Base-by-base conservation (phyloP, 148 eudicot species). In the Polygonum maritimum region DNA sequence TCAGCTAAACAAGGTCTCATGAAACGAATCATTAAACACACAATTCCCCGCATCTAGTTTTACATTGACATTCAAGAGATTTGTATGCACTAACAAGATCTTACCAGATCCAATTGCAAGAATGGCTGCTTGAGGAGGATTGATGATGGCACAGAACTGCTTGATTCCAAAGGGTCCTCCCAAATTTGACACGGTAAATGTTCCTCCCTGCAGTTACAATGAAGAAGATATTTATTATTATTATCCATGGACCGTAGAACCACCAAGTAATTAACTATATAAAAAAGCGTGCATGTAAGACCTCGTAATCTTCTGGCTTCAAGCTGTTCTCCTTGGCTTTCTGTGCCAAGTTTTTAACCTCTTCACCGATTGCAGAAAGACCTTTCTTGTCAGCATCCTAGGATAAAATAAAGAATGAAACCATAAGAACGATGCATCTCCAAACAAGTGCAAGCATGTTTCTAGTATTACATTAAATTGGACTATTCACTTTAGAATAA, bases 381-480 rank as follows among this genome's bases (percentile, higher is more conserved):
- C 98, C 97, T 84, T 92, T 91, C 89, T 89, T 92, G 85, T 95
- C 99, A 74, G 94, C 98, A 83, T 95, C 98, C 99, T 95, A 67
- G 84, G 84, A 82, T 70, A 4, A 19, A 45, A 72, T 7, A 72
- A n/a, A 72, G 5, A 21, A 70, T 19, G 18, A 45, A n/a, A 72
- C 71, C 19, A 67, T 67, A 14, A 35, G 44, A 67, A 67, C 5
- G 19, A 36, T 13, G 18, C 15, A 65, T 65, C 71, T 35, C 4
- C 39, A 14, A 31, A 8, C 7, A n/a, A 62, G 35, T 31, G 38
- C 6, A 13, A 31, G 3, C 39, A 38, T 11, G 15, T 31, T 62
- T 10, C 18, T 26, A 62, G 39, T 62, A 62, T 12, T 36, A n/a
- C 3, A 7, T 8, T 36, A 65, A 65, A 35, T 36, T 12, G 41